Evolutionary conservation across 768 basidiomycete genomes (phyloP), one percentile per base, ranked within the genome.

Genomic region (Amylocystis lapponica): DNA sequence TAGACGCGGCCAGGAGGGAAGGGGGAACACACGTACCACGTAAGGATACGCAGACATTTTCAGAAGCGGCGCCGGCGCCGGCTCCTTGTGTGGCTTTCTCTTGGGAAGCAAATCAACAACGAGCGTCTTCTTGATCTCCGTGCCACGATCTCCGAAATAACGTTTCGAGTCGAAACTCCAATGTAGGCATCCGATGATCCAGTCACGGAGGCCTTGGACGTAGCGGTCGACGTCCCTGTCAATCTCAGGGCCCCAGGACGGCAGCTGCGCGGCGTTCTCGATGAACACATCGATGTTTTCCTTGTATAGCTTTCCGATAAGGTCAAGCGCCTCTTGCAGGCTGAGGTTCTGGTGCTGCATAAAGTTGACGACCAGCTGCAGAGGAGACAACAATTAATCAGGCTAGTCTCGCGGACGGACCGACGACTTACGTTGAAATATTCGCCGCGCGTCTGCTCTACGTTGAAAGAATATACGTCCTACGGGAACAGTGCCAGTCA

Each of bases 391-490:
- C n/a, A n/a, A n/a, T n/a, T n/a, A n/a, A n/a, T n/a, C n/a, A n/a
- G n/a, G n/a, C n/a, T n/a, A n/a, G n/a, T n/a, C n/a, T n/a, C n/a
- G n/a, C n/a, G n/a, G n/a, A n/a, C n/a, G n/a, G n/a, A n/a, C n/a
- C n/a, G n/a, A n/a, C n/a, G 20, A 42, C 50, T 3, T 27, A 54
- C 49, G 62, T 89, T 88, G 62, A 87, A 84, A 0, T 77, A 82
- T 58, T 89, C 80, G 17, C 83, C 83, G 53, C 81, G 81, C n/a
- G 83, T 74, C 55, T 87, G 86, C 57, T 89, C 86, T 49, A 81
- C 78, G 59, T 86, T 85, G 67, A 81, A 89, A 20, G 86, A 87
- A 62, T 85, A 87, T 53, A 88, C 76, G 61, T 88, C 86, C 86
- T 86, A 50, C n/a, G n/a, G 32, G 48, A 49, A 40, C 3, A 27